Evolutionary conservation across 345 rosid species (phyloP).

Genomic region (Eucalyptus regnans): DNA sequence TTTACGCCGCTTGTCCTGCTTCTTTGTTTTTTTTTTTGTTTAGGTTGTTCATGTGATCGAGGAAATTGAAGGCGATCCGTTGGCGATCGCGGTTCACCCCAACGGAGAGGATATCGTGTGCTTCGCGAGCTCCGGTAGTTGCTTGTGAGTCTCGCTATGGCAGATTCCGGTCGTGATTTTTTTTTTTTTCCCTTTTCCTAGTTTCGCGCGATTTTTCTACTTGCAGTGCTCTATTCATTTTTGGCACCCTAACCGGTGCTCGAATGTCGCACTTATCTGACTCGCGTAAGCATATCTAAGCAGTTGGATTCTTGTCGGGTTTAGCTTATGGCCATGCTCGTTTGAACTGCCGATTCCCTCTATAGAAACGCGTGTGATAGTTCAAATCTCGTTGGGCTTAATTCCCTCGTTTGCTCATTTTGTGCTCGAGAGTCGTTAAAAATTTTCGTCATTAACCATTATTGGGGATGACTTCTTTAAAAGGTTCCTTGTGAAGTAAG

Average conservation of each 20-base stretch:
- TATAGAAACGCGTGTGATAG: background rate
- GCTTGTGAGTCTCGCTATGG: conserved; percentile 45
- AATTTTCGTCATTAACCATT: background rate
- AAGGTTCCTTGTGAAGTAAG: background rate
- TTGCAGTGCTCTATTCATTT: background rate
- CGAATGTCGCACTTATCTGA: background rate
- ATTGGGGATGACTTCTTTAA: background rate
- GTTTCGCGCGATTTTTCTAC: background rate
- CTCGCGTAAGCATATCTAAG: background rate
- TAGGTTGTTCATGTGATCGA: conserved; percentile 58
- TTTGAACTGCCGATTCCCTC: background rate
- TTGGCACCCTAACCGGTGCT: background rate
- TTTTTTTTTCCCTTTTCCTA: background rate
- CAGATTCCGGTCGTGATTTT: background rate
- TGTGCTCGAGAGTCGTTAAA: background rate
- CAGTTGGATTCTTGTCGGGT: background rate
- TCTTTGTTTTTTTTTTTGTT: background rate
- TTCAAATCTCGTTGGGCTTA: background rate
- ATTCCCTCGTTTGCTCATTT: background rate
- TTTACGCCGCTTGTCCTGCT: background rate
- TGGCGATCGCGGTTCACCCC: conserved; percentile 65
- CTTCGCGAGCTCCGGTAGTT: conserved; percentile 71
- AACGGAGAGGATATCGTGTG: conserved; percentile 77
- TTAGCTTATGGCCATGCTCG: background rate
- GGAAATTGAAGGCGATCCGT: conserved; percentile 63